A percentile compares a stretch with the other conserved stretches of the same genome.
Evolutionary conservation across 2,329 filamentous ascomycete species (phyloP).

Genomic region (Remersonia thermophila): DNA sequence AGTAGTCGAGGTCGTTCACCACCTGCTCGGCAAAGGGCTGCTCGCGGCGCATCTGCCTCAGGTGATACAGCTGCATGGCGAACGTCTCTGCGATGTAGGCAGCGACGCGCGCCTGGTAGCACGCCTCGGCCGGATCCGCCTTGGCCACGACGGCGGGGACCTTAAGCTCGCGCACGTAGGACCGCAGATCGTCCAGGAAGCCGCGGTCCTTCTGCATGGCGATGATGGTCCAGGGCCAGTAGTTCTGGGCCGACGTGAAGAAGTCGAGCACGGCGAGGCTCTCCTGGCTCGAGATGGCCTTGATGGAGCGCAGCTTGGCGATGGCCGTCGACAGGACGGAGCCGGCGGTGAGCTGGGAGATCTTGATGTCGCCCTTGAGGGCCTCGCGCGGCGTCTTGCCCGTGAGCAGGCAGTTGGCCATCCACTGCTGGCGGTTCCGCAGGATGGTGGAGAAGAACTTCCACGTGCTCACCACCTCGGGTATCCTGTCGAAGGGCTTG

Average conservation of each 20-base stretch:
- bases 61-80: constrained; percentile 80
- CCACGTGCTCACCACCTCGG: constrained; percentile 63
- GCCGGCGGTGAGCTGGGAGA: constrained; percentile 35
- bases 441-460: constrained; percentile 75
- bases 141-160: constrained; percentile 40
- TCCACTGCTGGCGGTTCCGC: constrained; percentile 86
- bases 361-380: constrained; percentile 43
- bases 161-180: constrained; percentile 51
- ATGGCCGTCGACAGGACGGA: constrained; percentile 68
- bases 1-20: constrained; percentile 65
- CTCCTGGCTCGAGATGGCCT: constrained; percentile 49
- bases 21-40: constrained; percentile 56
- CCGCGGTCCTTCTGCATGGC: constrained; percentile 60
- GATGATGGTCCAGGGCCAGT: constrained; percentile 90
- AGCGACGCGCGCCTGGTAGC: constrained; percentile 57
- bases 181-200: constrained; percentile 61
- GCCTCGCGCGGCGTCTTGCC: constrained; percentile 73
- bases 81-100: constrained; percentile 78
- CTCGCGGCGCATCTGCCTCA: constrained; percentile 61
- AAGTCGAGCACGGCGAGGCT: constrained; percentile 73
- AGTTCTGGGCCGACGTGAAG: constrained; percentile 76
- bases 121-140: constrained; percentile 42
- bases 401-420: constrained; percentile 84
- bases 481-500: constrained; percentile 54
- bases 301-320: constrained; percentile 53